Evolutionary conservation across 2,329 filamentous ascomycete species (phyloP).

Genomic region (Cercospora janseana): DNA sequence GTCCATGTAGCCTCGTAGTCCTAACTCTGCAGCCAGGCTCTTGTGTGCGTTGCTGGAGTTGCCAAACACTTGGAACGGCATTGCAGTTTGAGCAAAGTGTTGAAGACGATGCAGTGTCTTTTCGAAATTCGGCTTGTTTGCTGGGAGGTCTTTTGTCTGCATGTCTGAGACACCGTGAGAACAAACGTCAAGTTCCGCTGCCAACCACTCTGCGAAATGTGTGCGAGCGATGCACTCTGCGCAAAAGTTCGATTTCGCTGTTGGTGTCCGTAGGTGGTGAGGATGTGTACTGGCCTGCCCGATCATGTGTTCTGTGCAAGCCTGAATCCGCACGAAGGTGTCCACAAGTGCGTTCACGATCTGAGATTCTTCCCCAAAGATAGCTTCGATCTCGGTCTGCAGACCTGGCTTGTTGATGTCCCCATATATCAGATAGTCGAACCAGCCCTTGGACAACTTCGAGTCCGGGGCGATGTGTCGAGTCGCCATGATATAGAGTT

Average conservation of each 20-base stretch:
- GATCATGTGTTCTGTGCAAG: conserved; percentile 3
- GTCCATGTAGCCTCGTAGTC: neutral
- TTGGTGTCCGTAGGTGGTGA: too few species aligned
- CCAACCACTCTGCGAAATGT: neutral
- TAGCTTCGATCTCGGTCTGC: neutral
- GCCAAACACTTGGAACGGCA: conserved; percentile 4
- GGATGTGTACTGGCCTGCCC: neutral
- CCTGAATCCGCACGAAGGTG: neutral
- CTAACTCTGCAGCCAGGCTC: neutral
- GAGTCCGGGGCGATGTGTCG: neutral
- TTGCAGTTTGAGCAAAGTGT: neutral
- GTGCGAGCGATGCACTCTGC: conserved; percentile 1
- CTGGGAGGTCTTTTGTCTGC: neutral
- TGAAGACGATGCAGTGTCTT: neutral
- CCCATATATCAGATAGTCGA: neutral
- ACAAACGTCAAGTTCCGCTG: neutral
- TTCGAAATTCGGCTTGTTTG: neutral
- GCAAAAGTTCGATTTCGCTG: neutral
- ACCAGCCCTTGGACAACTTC: neutral
- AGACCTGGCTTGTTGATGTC: neutral
- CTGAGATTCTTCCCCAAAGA: neutral
- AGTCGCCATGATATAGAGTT: neutral
- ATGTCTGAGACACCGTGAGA: neutral
- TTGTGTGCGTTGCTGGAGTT: conserved; percentile 2
- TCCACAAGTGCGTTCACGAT: neutral